phyloP scores from a whole-genome alignment of 495 filamentous ascomycete genomes.

The Aspergillus avenaceus region DNA sequence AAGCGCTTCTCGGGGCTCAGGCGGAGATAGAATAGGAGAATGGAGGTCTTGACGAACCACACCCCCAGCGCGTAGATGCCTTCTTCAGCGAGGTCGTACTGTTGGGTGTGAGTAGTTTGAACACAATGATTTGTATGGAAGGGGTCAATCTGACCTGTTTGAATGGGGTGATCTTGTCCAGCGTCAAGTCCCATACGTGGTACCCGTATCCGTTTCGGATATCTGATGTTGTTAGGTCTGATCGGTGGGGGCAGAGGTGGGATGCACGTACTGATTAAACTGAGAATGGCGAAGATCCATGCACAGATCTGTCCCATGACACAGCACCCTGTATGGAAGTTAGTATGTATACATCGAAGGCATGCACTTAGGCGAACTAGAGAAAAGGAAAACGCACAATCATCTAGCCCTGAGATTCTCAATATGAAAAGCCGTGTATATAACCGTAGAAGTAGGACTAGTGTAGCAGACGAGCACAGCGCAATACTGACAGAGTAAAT shows the following conservation, averaged over 20 bases:
- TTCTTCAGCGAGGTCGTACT: constrained; percentile 8
- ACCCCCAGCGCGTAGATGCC: constrained; percentile 8
- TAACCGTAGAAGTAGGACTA: constrained; percentile 2
- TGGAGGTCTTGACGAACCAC: constrained; percentile 26
- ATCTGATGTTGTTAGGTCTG: constrained; percentile 2
- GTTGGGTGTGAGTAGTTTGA: not conserved
- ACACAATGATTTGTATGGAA: not conserved
- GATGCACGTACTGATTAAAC: constrained; percentile 4
- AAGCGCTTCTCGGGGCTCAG: constrained; percentile 26
- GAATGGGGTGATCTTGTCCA: constrained; percentile 5
- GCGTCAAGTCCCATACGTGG: constrained; percentile 16
- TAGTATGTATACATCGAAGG: not conserved
- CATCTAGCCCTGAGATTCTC: not conserved
- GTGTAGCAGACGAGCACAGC: constrained; percentile 2
- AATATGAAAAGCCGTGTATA: constrained; percentile 2
- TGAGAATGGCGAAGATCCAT: constrained; percentile 8
- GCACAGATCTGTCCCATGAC: constrained; percentile 5
- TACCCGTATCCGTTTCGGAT: constrained; percentile 14
- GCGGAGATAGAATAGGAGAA: constrained; percentile 35
- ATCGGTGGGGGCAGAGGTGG: not conserved
- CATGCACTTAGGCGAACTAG: not conserved
- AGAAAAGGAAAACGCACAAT: constrained; percentile 5
- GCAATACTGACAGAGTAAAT: constrained; percentile 11
- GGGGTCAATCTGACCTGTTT: constrained; percentile 1
- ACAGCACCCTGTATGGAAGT: not conserved